These are phyloP conservation scores for Podospora australis DNA, from an alignment of 495 filamentous ascomycete genomes.

Conservation along the genomic window DNA sequence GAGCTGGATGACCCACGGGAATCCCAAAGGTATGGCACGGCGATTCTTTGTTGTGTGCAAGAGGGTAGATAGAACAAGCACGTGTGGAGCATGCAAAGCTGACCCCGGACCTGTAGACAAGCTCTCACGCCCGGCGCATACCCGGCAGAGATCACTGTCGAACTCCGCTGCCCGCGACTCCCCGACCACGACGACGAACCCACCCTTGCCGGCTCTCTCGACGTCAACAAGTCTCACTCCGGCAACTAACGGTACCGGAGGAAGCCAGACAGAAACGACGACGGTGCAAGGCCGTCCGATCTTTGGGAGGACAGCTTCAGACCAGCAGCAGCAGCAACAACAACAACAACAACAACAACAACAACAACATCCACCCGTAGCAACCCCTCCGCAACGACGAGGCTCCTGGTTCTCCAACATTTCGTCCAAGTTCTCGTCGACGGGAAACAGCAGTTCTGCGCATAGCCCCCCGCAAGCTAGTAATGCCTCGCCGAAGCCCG, in stretches of 20 bases:
- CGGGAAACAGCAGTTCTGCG: constrained; percentile 39
- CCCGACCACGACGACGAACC: constrained; percentile 2
- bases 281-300: constrained; percentile 18
- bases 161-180: constrained; percentile 15
- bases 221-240: too few relatives aligned
- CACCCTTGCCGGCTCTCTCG: too few relatives aligned
- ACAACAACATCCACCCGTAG: neutral
- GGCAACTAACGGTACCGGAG: constrained; percentile 5
- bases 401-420: constrained; percentile 89
- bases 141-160: constrained; percentile 18
- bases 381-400: constrained; percentile 44
- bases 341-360: constrained; percentile 7
- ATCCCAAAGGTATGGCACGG: constrained; percentile 40
- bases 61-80: too few relatives aligned
- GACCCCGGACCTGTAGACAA: neutral
- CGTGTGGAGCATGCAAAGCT: too few relatives aligned
- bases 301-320: constrained; percentile 23
- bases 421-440: constrained; percentile 83
- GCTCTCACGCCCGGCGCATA: neutral
- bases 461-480: constrained; percentile 36
- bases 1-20: constrained; percentile 55
- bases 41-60: neutral
- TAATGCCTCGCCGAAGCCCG: constrained; percentile 41
- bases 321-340: constrained; percentile 27
- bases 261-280: constrained; percentile 5